Evolutionary conservation across 192 early-diverging fungal genomes (phyloP).

Genomic region (Coemansia sp.): DNA sequence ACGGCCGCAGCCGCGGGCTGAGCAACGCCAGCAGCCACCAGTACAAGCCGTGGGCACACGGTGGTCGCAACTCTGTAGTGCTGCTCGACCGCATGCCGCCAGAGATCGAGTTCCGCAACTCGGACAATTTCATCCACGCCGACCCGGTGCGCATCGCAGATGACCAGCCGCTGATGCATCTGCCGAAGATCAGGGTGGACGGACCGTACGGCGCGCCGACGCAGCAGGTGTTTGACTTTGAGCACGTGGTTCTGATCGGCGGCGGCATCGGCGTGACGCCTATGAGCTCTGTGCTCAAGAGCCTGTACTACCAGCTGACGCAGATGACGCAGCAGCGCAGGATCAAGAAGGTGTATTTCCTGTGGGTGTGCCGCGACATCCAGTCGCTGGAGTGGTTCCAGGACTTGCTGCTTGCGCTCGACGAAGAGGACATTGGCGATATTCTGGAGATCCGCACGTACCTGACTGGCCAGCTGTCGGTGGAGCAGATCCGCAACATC

Average conservation of each 20-base stretch:
- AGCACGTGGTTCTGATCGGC: constrained; percentile 66
- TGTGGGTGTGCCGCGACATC: constrained; percentile 70
- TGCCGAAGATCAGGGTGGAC: constrained; percentile 70
- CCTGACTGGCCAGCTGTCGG: constrained; percentile 61
- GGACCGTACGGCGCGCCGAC: constrained; percentile 82
- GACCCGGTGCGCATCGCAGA: constrained; percentile 13
- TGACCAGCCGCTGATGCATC: constrained; percentile 28
- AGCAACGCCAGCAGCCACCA: constrained; percentile 14
- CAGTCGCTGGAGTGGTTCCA: constrained; percentile 72
- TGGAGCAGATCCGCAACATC: constrained; percentile 68
- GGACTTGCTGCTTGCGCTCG: constrained; percentile 62
- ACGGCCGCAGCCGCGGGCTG: constrained; percentile 20
- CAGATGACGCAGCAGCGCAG: constrained; percentile 25
- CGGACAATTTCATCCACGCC: constrained; percentile 22
- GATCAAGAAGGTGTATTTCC: constrained; percentile 60
- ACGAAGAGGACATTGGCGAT: constrained; percentile 60
- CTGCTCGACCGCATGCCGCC: constrained; percentile 52
- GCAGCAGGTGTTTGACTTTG: constrained; percentile 75
- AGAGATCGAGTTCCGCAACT: constrained; percentile 33
- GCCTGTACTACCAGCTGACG: constrained; percentile 61
- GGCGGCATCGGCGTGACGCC: constrained; percentile 80
- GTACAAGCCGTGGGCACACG: constrained; percentile 45
- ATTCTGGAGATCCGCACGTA: constrained; percentile 69
- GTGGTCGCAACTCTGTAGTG: constrained; percentile 43
- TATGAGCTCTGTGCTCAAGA: constrained; percentile 70